Conservation (phyloP, 345 rosid genomes). For the Mangifera indica region DNA sequence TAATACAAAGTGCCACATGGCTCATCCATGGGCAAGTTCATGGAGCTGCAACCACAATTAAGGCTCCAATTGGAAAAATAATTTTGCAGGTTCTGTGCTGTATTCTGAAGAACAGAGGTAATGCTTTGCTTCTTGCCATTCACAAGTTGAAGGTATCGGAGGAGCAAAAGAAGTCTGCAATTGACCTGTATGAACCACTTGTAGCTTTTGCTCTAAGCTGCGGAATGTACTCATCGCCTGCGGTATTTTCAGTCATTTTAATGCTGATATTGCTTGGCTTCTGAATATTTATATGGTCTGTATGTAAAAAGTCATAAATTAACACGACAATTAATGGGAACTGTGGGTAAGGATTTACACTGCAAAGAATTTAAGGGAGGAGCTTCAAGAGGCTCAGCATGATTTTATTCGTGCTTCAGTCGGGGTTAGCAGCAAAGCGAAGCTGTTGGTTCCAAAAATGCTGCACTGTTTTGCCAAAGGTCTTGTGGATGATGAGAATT, state of each 20-base stretch:
- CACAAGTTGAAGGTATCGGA: constrained; percentile 76
- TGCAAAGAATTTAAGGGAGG: constrained; percentile 60
- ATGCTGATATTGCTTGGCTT: not conserved
- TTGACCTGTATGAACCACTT: constrained; percentile 60
- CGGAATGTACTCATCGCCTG: constrained; percentile 95
- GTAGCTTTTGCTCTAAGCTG: constrained; percentile 80
- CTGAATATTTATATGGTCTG: not conserved
- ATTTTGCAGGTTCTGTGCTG: not conserved
- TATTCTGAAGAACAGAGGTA: not conserved
- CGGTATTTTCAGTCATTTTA: constrained; percentile 39
- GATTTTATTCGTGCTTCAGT: constrained; percentile 77
- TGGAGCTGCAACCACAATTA: not conserved
- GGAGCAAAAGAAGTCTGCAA: constrained; percentile 62
- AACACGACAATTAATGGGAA: constrained; percentile 1
- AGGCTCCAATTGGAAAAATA: not conserved
- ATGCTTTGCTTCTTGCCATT: constrained; percentile 78
- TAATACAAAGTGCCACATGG: not conserved
- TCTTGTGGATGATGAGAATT: constrained; percentile 63
- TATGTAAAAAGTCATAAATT: not conserved
- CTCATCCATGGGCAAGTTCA: not conserved
- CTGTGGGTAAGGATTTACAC: constrained; percentile 76
- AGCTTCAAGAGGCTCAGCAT: constrained; percentile 76
- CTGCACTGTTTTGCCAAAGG: constrained; percentile 72
- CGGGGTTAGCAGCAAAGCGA: constrained; percentile 83
- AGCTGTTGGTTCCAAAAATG: constrained; percentile 79